Evolutionary conservation across 352 stramenopile genomes (phyloP).

Genomic region (Globisporangium radiosum): DNA sequence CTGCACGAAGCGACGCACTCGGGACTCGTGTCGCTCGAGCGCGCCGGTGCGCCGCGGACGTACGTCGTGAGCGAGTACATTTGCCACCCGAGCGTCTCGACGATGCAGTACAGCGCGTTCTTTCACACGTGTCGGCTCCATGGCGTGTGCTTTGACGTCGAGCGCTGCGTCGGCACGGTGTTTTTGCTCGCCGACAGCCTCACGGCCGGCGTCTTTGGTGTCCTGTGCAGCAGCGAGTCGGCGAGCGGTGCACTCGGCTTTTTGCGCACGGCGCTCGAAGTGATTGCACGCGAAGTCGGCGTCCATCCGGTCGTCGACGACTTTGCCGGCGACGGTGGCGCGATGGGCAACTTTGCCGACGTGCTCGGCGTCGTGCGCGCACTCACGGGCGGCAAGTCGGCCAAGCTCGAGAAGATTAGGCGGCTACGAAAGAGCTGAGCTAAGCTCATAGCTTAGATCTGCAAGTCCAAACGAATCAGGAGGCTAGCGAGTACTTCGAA

Average conservation of each 20-base stretch:
- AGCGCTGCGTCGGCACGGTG: constrained; percentile 49
- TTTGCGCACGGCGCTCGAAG: constrained; percentile 63
- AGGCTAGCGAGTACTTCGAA: too few species aligned
- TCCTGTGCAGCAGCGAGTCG: constrained; percentile 59
- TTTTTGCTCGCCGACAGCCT: constrained; percentile 79
- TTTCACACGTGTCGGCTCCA: constrained; percentile 86
- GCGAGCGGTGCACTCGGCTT: constrained; percentile 40
- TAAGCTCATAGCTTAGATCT: background rate
- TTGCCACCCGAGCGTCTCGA: constrained; percentile 72
- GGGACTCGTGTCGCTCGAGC: constrained; percentile 10
- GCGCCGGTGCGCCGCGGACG: constrained; percentile 24
- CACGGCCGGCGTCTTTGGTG: constrained; percentile 65
- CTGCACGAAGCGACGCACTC: constrained; percentile 26
- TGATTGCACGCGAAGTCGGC: constrained; percentile 64
- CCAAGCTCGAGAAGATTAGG: constrained; percentile 37
- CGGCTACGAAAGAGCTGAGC: constrained; percentile 17
- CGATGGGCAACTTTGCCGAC: constrained; percentile 51
- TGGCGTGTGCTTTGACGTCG: constrained; percentile 84
- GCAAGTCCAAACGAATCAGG: background rate
- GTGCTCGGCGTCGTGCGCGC: constrained; percentile 44
- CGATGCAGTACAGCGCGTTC: constrained; percentile 73
- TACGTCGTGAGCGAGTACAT: constrained; percentile 76
- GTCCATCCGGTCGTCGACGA: constrained; percentile 19
- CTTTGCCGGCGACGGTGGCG: constrained; percentile 6
- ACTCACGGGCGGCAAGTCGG: constrained; percentile 28